Evolutionary conservation across 75 land plant species (phyloP).

Genomic region (Gnetum montanum): DNA sequence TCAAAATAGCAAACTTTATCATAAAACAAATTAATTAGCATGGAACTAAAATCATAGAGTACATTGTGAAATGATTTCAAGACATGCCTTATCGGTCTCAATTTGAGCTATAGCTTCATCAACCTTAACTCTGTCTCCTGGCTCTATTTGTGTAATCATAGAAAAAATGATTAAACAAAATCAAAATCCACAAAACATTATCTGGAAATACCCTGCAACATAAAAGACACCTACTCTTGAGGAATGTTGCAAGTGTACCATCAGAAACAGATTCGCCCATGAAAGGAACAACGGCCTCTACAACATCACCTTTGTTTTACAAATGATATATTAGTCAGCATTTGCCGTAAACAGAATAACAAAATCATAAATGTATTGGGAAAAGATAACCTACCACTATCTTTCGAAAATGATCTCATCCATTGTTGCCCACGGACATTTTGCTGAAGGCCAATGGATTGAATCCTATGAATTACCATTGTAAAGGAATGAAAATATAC

Average conservation of each 20-base stretch:
- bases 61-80: background rate
- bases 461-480: too few species aligned
- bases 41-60: too few species aligned
- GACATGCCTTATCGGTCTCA: slow-evolving; percentile 94
- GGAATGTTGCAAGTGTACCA: slow-evolving; percentile 72
- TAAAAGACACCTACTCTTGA: slow-evolving; percentile 51
- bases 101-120: slow-evolving; percentile 96
- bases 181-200: background rate
- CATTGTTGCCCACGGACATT: too few species aligned
- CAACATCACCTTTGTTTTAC: slow-evolving; percentile 42
- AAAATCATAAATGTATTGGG: too few species aligned
- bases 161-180: slow-evolving; percentile 1
- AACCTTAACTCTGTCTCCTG: slow-evolving; percentile 72
- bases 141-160: slow-evolving; percentile 36
- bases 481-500: too few species aligned
- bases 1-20: too few species aligned
- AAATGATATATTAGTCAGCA: too few species aligned
- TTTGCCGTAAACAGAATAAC: too few species aligned
- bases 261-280: slow-evolving; percentile 94
- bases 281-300: slow-evolving; percentile 80
- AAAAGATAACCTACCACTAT: too few species aligned
- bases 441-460: too few species aligned
- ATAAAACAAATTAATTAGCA: background rate
- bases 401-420: too few species aligned
- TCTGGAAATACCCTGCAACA: background rate